Base-by-base conservation (phyloP, 2,329 filamentous ascomycete genomes). In the Pyrenochaeta sp. region DNA sequence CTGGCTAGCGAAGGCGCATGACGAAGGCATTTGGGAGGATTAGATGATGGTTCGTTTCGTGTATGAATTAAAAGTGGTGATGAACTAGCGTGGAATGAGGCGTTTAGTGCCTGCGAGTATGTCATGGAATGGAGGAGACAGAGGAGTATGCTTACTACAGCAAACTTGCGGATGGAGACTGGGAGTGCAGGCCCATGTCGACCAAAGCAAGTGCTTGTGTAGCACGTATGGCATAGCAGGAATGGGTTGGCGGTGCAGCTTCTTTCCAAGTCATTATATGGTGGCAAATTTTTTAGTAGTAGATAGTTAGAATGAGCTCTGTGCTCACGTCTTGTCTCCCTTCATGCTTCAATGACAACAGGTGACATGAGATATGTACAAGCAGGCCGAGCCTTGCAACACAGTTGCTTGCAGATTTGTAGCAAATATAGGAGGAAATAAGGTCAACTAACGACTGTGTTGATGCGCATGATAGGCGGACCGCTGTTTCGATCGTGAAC, bases 121-220 rank as follows among this genome's bases (percentile, higher is more conserved):
- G 34, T 12, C 8, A 36, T 43, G 55, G 56, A 19, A 19, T 19
- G 50, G 56, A 24, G 5, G 50, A 43, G 22, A 30, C 37, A 28
- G 10, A 42, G 40, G 9, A 9, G 37, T 19, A 28, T 22, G 40
- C 25, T 22, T 19, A 42, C 27, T 65, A 46, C 39, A 47, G 37
- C 43, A n/a, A 44, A 48, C 37, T 34, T 39, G 58, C 52, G 40
- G 40, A 64, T 45, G 54, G 45, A 47, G 50, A 58, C 58, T 56
- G 56, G 72, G 72, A 74, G 71, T 75, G 72, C 71, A 75, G 71
- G 69, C 72, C 71, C 51, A 42, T 55, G 40, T 61, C 52, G 59
- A 56, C 46, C 52, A 15, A 43, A 43, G 40, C 13, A 27, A 27
- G 40, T 30, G 13, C 13, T 13, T 36, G 19, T 43, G 40, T 7